These are phyloP conservation scores for Furcasterigmium sp. DNA, from an alignment of 2,329 filamentous ascomycete species.

Conservation along the genomic window DNA sequence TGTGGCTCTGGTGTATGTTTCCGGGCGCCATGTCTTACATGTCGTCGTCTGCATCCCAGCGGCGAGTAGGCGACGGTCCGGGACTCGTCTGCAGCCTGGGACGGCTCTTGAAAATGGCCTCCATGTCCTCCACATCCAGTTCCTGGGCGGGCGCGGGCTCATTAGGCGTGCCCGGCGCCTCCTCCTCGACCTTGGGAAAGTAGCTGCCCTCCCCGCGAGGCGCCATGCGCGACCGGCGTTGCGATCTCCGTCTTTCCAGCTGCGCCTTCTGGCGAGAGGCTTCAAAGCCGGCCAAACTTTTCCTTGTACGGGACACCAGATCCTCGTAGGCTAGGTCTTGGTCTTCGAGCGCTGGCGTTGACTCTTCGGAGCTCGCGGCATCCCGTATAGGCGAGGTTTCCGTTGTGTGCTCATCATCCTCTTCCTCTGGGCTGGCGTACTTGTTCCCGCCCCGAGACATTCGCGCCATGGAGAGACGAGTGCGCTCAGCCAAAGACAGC, in stretches of 20 bases:
- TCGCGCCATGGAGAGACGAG: constrained; percentile 72
- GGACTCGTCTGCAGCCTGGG: constrained; percentile 78
- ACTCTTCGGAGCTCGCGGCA: constrained; percentile 1
- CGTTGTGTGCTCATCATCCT: constrained; percentile 21
- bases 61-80: constrained; percentile 38
- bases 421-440: constrained; percentile 16
- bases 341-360: constrained; percentile 12
- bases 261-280: constrained; percentile 56
- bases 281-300: constrained; percentile 59
- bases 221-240: constrained; percentile 32
- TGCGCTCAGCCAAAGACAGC: constrained; percentile 69
- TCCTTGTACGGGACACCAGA: constrained; percentile 51
- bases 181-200: constrained; percentile 45
- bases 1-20: neutral
- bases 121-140: constrained; percentile 65
- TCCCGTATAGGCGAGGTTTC: constrained; percentile 15
- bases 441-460: constrained; percentile 31
- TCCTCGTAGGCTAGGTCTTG: constrained; percentile 36
- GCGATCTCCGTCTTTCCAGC: constrained; percentile 47
- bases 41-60: constrained; percentile 4
- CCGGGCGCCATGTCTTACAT: neutral
- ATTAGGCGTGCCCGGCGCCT: constrained; percentile 25
- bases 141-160: constrained; percentile 60
- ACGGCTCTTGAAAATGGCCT: constrained; percentile 78
- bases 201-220: constrained; percentile 35